Evolutionary conservation across 495 filamentous ascomycete species (phyloP).

Genomic region (Annulohypoxylon moriforme): DNA sequence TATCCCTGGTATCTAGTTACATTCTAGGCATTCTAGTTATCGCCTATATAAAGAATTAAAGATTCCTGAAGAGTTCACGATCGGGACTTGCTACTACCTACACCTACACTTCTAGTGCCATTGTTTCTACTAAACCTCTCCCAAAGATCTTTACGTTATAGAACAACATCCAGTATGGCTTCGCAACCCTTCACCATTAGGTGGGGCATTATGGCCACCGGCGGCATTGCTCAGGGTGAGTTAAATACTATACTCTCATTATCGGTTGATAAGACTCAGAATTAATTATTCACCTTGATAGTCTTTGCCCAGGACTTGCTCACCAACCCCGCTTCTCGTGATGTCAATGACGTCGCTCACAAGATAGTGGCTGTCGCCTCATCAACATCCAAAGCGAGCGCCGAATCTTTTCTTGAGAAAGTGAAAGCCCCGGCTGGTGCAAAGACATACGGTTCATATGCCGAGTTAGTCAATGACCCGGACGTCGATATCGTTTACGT

Average conservation of each 20-base stretch:
- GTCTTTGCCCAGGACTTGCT: constrained; percentile 88
- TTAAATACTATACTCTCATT: constrained; percentile 16
- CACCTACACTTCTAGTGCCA: neutral
- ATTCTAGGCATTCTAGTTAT: neutral
- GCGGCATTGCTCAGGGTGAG: constrained; percentile 79
- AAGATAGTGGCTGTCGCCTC: constrained; percentile 84
- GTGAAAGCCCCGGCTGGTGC: constrained; percentile 71
- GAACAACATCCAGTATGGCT: constrained; percentile 52
- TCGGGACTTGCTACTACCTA: neutral
- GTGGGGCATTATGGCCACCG: constrained; percentile 89
- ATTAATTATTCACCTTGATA: constrained; percentile 44
- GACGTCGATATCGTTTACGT: constrained; percentile 91
- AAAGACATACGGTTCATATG: constrained; percentile 83
- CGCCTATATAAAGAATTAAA: neutral
- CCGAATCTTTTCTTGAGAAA: constrained; percentile 76
- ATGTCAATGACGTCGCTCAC: constrained; percentile 80
- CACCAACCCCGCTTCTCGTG: constrained; percentile 76
- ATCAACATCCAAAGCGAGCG: constrained; percentile 74
- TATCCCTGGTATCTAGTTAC: too few relatives aligned
- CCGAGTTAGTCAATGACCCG: constrained; percentile 78
- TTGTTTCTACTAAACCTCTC: neutral
- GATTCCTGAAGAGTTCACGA: neutral
- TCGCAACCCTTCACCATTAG: constrained; percentile 68
- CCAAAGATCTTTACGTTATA: neutral
- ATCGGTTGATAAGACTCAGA: neutral